Evolutionary conservation across 192 early-diverging fungal species (phyloP), one percentile per base, ranked within the genome.

Genomic region (Coemansia sp.): DNA sequence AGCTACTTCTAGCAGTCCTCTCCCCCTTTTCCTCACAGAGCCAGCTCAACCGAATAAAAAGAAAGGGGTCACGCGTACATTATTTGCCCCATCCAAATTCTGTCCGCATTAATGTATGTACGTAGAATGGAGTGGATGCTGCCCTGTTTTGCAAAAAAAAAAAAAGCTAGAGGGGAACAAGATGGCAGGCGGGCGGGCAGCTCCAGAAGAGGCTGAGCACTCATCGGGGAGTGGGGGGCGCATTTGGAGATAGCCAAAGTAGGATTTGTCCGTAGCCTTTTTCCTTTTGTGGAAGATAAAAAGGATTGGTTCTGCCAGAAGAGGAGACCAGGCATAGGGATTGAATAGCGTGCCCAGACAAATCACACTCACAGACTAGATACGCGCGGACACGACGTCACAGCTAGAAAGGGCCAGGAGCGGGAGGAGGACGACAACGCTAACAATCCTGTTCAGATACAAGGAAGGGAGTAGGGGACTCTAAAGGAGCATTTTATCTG

Each of bases 11-110:
- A 30, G 30, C 30, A 30, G 30, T 30, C 30, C 30, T 30, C 30
- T 3, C 3, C 30, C 30, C 3, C 30, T 53, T 53, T 14, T 21
- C 20, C 18, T 20, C 16, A 49, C 4, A 16, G 15, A 49, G 18
- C 6, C 16, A 49, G 20, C 18, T 20, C 18, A 20, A 56, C 14
- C 26, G 8, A 16, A 56, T 20, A 35, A 7, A 38, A 21, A 65
- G 34, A 24, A 60, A 39, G 24, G 18, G 56, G 56, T 60, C 56
- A 67, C 66, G 66, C 57, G 56, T 67, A 36, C 66, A 51, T 60
- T 35, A 58, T 46, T 51, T 60, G 20, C 57, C 24, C 36, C 65
- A 55, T 11, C 34, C 63, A 65, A 65, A 49, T 36, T 43, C 57
- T 59, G 57, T 59, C 57, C 57, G 57, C 57, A 59, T 59, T 59